Percentiles rank a stretch among this genome's conserved stretches.
These are phyloP conservation scores for Coemansia sp. DNA, from an alignment of 192 early-diverging fungal species.

Conservation along the genomic window DNA sequence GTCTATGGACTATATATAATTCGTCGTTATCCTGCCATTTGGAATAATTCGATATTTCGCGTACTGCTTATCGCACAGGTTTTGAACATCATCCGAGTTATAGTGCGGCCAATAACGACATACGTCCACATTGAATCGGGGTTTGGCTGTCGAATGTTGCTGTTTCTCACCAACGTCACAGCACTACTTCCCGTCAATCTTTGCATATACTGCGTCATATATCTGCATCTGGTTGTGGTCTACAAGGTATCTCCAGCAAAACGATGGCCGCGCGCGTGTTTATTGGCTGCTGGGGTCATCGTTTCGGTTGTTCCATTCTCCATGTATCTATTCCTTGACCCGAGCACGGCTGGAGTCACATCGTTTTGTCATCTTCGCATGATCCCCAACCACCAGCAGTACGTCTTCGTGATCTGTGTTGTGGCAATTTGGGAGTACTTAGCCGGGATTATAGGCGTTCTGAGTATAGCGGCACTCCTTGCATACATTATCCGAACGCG, in stretches of 20 bases:
- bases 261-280: constrained; percentile 21
- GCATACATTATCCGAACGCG: constrained; percentile 22
- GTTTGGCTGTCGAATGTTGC: constrained; percentile 22
- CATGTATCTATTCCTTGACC: constrained; percentile 13
- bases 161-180: constrained; percentile 20
- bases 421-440: constrained; percentile 29
- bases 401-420: constrained; percentile 10
- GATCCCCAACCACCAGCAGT: constrained; percentile 4
- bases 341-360: background rate
- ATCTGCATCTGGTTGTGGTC: constrained; percentile 38
- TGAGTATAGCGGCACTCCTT: constrained; percentile 12
- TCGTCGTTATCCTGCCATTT: constrained; percentile 2
- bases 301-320: constrained; percentile 19
- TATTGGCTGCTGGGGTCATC: constrained; percentile 10
- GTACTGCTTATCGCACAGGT: constrained; percentile 29
- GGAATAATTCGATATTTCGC: constrained; percentile 31
- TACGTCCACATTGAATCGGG: constrained; percentile 1
- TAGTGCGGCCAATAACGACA: constrained; percentile 17
- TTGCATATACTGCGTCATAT: constrained; percentile 34
- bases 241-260: constrained; percentile 29
- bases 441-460: constrained; percentile 24
- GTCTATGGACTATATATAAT: constrained; percentile 22
- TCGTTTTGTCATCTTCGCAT: constrained; percentile 9
- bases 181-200: constrained; percentile 22
- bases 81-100: constrained; percentile 28